phyloP scores from a whole-genome alignment of 225 moss, liverwort and hornwort species.

The Asterella californica region DNA sequence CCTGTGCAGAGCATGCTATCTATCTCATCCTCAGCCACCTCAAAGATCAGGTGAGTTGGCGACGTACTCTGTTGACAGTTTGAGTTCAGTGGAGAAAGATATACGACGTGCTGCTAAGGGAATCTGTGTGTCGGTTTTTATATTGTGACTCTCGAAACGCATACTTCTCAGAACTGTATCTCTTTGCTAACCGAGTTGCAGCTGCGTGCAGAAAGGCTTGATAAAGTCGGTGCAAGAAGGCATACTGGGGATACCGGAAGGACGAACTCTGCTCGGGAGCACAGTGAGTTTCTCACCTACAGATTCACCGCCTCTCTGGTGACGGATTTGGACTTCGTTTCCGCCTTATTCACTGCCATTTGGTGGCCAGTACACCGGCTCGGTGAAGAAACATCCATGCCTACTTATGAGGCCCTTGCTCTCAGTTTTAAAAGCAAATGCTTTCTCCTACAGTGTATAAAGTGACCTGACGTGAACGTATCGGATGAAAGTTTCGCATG shows the following conservation, averaged over 20 bases:
- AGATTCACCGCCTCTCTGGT: background rate
- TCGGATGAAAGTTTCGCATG: background rate
- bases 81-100: background rate
- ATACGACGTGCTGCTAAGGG: background rate
- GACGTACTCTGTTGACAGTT: background rate
- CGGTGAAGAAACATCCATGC: background rate
- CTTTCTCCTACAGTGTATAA: background rate
- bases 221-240: conserved; percentile 41
- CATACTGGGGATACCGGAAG: conserved; percentile 48
- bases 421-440: no score
- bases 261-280: conserved; percentile 58
- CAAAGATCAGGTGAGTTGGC: conserved; percentile 52
- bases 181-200: background rate
- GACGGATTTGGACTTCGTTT: background rate
- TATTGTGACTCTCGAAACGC: background rate
- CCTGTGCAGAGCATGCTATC: conserved; percentile 82
- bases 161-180: background rate
- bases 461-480: background rate
- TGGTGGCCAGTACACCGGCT: background rate
- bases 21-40: conserved; percentile 77
- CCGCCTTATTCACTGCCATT: background rate
- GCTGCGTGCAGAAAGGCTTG: conserved; percentile 55
- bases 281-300: conserved; percentile 39
- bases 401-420: background rate
- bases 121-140: background rate